Percentiles rank a stretch among this genome's conserved stretches.
phyloP scores from a whole-genome alignment of 2,329 filamentous ascomycete genomes.

The Pseudocercospora pini-densiflorae region DNA sequence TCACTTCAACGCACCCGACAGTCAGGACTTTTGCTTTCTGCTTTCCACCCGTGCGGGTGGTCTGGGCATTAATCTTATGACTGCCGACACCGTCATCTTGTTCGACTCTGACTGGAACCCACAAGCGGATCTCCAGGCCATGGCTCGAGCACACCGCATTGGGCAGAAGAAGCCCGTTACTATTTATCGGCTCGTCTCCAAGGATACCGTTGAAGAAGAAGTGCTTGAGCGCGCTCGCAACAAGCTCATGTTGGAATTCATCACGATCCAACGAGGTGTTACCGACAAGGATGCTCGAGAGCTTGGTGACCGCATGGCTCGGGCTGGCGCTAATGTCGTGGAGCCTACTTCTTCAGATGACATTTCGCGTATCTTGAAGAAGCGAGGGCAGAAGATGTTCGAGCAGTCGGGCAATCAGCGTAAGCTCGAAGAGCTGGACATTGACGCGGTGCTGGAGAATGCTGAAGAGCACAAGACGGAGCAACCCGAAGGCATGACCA shows the following conservation, averaged over 20 bases:
- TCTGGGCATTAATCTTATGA: conserved; percentile 99
- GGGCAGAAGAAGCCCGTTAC: conserved; percentile 96
- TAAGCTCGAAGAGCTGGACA: conserved; percentile 95
- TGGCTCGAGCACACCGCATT: conserved; percentile 97
- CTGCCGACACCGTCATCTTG: conserved; percentile 94
- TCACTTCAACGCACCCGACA: conserved; percentile 96
- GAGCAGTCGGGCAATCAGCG: conserved; percentile 96
- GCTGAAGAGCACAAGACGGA: conserved; percentile 97
- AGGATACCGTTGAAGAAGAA: conserved; percentile 98
- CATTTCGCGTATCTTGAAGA: conserved; percentile 95
- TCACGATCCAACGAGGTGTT: conserved; percentile 95
- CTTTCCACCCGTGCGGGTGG: conserved; percentile 94
- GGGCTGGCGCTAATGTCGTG: conserved; percentile 62
- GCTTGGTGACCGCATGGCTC: conserved; percentile 75
- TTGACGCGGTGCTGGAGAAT: conserved; percentile 95
- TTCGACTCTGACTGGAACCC: conserved; percentile 99
- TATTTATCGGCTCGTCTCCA: conserved; percentile 94
- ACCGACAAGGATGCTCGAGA: conserved; percentile 91
- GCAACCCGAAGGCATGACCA: conserved; percentile 90
- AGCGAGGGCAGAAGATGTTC: conserved; percentile 98
- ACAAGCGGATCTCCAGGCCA: conserved; percentile 95
- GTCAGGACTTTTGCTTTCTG: conserved; percentile 94
- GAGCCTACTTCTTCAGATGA: conserved; percentile 92
- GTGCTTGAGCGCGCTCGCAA: conserved; percentile 95
- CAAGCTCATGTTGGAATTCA: conserved; percentile 95